Conservation (phyloP, 345 rosid species). For the Raphanus raphanistrum region DNA sequence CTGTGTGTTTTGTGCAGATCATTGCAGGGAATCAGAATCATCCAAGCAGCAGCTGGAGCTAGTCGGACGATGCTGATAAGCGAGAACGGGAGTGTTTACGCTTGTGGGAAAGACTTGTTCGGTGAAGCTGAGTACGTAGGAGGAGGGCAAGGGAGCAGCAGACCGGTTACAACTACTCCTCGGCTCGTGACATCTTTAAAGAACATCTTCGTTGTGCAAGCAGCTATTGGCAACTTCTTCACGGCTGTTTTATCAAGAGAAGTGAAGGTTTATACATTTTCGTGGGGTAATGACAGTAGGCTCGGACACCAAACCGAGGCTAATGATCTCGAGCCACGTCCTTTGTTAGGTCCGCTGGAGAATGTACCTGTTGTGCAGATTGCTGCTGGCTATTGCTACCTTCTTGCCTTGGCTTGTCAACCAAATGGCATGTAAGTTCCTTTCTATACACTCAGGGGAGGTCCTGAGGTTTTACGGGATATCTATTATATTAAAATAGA, state of each 20-base stretch:
- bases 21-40: conserved; percentile 88
- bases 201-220: conserved; percentile 89
- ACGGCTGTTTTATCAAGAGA: conserved; percentile 91
- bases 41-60: conserved; percentile 96
- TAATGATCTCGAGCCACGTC: conserved; percentile 76
- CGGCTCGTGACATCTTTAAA: conserved; percentile 77
- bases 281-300: conserved; percentile 79
- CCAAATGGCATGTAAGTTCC: conserved; percentile 85
- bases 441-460: not conserved
- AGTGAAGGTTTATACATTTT: conserved; percentile 90
- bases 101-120: conserved; percentile 85
- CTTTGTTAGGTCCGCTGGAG: conserved; percentile 83
- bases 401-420: conserved; percentile 93
- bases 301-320: conserved; percentile 91
- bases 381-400: conserved; percentile 97
- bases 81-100: conserved; percentile 77
- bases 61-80: conserved; percentile 97
- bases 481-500: too few species aligned
- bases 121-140: conserved; percentile 76
- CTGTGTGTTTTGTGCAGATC: conserved; percentile 70
- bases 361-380: conserved; percentile 88
- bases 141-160: conserved; percentile 58
- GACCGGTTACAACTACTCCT: conserved; percentile 65
- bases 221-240: conserved; percentile 89
- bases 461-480: too few species aligned